Conservation (phyloP, 352 stramenopile genomes). For the Plasmopara halstedii region DNA sequence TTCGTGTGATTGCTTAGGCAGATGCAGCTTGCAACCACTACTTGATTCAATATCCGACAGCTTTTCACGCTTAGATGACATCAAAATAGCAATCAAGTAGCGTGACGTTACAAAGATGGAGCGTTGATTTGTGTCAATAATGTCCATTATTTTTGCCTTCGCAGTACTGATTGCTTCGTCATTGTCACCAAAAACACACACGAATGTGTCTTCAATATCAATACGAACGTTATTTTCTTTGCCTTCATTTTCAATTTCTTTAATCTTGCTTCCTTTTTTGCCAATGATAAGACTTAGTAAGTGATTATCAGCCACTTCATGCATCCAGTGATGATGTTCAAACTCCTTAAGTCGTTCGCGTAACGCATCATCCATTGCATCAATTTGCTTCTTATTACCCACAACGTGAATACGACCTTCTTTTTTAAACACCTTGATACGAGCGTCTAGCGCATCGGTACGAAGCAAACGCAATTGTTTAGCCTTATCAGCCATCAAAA, state of each 20-base stretch:
- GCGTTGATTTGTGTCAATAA: slow-evolving; percentile 67
- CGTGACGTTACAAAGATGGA: slow-evolving; percentile 56
- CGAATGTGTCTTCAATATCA: slow-evolving; percentile 55
- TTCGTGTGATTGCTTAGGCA: slow-evolving; percentile 28
- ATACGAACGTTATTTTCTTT: slow-evolving; percentile 43
- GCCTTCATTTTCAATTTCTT: slow-evolving; percentile 54
- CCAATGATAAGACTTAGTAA: slow-evolving; percentile 73
- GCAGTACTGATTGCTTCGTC: slow-evolving; percentile 37
- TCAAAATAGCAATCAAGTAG: slow-evolving; percentile 51
- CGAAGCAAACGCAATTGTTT: slow-evolving; percentile 58
- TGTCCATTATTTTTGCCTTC: slow-evolving; percentile 46
- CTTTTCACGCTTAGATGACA: slow-evolving; percentile 71
- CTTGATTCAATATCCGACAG: slow-evolving; percentile 54
- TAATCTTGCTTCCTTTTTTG: slow-evolving; percentile 76
- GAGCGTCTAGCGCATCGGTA: slow-evolving; percentile 43
- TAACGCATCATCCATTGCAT: slow-evolving; percentile 53
- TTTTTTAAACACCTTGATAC: slow-evolving; percentile 68
- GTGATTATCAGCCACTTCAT: slow-evolving; percentile 48
- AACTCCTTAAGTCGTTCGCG: slow-evolving; percentile 49
- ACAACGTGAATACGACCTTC: slow-evolving; percentile 48
- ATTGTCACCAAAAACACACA: slow-evolving; percentile 62
- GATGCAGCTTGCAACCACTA: slow-evolving; percentile 50
- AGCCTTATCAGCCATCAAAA: slow-evolving; percentile 71
- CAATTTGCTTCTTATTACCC: slow-evolving; percentile 63
- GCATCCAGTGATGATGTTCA: slow-evolving; percentile 46